Evolutionary conservation across 2,329 filamentous ascomycete genomes (phyloP), one percentile per base, ranked within the genome.

Genomic region (Colletotrichum sp.): DNA sequence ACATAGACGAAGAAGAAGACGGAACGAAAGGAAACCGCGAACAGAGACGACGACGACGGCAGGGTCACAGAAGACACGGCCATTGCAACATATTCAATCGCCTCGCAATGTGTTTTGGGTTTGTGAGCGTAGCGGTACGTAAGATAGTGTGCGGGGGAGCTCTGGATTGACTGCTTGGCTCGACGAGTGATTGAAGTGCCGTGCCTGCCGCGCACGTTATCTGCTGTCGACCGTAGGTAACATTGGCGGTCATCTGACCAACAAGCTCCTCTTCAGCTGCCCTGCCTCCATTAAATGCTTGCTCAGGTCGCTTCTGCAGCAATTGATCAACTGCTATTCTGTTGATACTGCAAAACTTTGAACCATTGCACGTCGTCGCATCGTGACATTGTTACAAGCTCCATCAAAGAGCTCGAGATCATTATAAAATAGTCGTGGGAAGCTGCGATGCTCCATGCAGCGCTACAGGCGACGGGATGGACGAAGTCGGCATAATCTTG

Each of bases 401-500:
- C 52, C 52, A 28, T 32, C 30, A 13, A 21, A 28, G 24, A 57
- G 43, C 12, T n/a, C 12, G 18, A 16, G 10, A 24, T 66, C 65
- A 18, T 34, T 55, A 64, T 34, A 18, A 34, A 6, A 36, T 26
- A 24, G 8, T 18, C 55, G 38, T n/a, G 30, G 73, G 32, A 58
- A 21, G 32, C 21, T 64, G 57, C 52, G 21, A 75, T 75, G 64
- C 73, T 24, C 70, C 43, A 16, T 21, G 55, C 21, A 28, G 57
- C 12, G 24, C 38, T 28, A 21, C 64, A 26, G 26, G 5, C 34
- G 64, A 43, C 26, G 30, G 43, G 32, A 75, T 75, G 73, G 73
- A 75, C 32, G 69, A 72, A 75, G 36, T 73, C 64, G 73, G 73
- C 57, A 65, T 75, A 63, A 75, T 73, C 18, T 57, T 75, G 57